Evolutionary conservation across 345 rosid genomes (phyloP).

Genomic region (Clarkia xantiana): DNA sequence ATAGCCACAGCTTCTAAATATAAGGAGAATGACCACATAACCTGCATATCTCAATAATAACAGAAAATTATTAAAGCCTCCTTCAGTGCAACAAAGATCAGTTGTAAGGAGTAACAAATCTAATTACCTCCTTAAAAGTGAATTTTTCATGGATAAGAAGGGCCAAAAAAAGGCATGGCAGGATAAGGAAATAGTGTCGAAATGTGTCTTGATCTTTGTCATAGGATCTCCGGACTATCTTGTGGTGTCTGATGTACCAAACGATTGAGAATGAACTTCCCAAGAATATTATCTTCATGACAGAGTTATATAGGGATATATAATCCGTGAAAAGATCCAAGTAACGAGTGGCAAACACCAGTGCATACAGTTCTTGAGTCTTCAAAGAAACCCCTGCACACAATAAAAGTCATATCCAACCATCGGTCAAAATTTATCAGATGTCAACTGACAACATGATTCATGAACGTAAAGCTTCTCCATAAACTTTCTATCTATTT

Average conservation of each 20-base stretch:
- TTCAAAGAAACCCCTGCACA: conserved; percentile 60
- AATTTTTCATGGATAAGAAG: conserved; percentile 50
- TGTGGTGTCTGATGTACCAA: conserved; percentile 67
- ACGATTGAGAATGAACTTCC: conserved; percentile 67
- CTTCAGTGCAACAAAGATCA: neutral
- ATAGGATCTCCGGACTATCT: conserved; percentile 53
- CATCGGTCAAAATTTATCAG: no score
- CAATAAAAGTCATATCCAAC: no score
- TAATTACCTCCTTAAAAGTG: conserved; percentile 45
- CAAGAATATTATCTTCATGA: conserved; percentile 63
- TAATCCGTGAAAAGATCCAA: conserved; percentile 60
- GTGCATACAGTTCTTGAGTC: conserved; percentile 73
- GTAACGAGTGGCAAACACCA: conserved; percentile 60
- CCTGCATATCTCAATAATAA: conserved; percentile 15
- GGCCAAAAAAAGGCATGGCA: conserved; percentile 58
- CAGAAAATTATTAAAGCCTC: no score
- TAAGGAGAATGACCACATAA: conserved; percentile 59
- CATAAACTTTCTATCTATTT: no score
- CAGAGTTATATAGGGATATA: conserved; percentile 50
- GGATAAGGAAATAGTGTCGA: conserved; percentile 39
- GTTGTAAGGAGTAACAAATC: neutral
- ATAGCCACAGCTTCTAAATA: conserved; percentile 70
- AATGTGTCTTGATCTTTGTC: conserved; percentile 66
- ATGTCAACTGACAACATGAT: no score
- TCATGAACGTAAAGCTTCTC: no score